These are phyloP conservation scores for Nicotiana attenuata DNA, from an alignment of 257 asterid species.

Conservation along the genomic window DNA sequence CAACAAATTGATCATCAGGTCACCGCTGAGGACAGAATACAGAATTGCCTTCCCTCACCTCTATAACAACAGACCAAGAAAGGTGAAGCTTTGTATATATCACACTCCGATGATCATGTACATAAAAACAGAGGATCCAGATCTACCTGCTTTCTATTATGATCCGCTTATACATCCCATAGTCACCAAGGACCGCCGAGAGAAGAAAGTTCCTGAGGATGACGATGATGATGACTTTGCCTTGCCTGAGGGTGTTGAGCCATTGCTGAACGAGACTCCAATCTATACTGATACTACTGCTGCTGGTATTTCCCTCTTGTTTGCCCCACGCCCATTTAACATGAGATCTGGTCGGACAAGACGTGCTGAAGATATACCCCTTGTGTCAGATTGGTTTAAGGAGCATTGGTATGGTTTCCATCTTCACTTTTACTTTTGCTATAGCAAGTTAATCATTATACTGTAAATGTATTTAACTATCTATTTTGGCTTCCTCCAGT, in stretches of 20 bases:
- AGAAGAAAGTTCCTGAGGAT: constrained; percentile 64
- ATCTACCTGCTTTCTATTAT: constrained; percentile 91
- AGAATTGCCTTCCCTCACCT: constrained; percentile 96
- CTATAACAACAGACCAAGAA: constrained; percentile 91
- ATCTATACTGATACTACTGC: constrained; percentile 95
- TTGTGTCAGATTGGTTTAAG: constrained; percentile 98
- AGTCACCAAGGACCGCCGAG: constrained; percentile 74
- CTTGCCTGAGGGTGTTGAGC: constrained; percentile 86
- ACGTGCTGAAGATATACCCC: constrained; percentile 99
- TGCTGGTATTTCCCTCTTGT: constrained; percentile 87
- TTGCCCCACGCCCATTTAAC: constrained; percentile 96
- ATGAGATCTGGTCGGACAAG: constrained; percentile 99
- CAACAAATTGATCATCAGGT: constrained; percentile 90
- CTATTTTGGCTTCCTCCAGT: constrained; percentile 32
- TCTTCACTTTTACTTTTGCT: constrained; percentile 1
- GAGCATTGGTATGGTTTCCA: constrained; percentile 76
- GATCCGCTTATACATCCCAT: constrained; percentile 96
- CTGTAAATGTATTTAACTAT: background rate
- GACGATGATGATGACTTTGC: constrained; percentile 83
- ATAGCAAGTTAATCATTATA: background rate
- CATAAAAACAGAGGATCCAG: constrained; percentile 98
- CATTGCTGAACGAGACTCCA: constrained; percentile 60
- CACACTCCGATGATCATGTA: constrained; percentile 98
- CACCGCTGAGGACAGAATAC: constrained; percentile 98
- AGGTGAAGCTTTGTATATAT: constrained; percentile 82